Conservation (phyloP, 2,329 filamentous ascomycete species). For the Trichoderma breve region DNA sequence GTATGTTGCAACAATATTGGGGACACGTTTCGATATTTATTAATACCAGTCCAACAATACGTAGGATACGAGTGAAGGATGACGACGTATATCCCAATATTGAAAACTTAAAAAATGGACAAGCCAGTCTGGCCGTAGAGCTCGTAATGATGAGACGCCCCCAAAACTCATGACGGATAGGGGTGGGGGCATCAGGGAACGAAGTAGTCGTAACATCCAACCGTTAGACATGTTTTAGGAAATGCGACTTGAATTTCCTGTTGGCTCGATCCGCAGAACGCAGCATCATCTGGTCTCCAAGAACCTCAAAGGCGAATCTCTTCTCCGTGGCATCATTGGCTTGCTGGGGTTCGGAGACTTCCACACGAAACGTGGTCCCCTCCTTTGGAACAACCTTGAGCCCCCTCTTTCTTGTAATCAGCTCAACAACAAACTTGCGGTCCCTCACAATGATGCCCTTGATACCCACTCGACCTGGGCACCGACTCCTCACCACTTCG, state of each 20-base stretch:
- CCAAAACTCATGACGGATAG: neutral
- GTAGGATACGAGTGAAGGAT: neutral
- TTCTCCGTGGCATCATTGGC: constrained; percentile 22
- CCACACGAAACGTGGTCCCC: constrained; percentile 78
- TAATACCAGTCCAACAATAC: neutral
- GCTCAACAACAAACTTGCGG: constrained; percentile 79
- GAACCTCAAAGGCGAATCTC: constrained; percentile 73
- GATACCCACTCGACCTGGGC: constrained; percentile 77
- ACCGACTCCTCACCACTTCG: constrained; percentile 78
- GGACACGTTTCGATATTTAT: neutral
- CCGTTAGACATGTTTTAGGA: constrained; percentile 64
- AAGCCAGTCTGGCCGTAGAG: neutral
- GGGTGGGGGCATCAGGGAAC: neutral
- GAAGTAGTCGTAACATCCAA: neutral
- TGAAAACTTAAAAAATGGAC: neutral
- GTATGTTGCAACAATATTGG: neutral
- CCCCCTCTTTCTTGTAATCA: constrained; percentile 69
- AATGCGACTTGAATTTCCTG: constrained; percentile 87
- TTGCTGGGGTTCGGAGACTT: constrained; percentile 50
- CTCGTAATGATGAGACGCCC: neutral
- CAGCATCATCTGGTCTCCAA: constrained; percentile 83
- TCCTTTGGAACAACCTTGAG: constrained; percentile 87
- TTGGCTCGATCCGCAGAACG: constrained; percentile 81
- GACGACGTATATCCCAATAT: neutral
- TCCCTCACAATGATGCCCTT: constrained; percentile 87